Percentiles rank a stretch among this genome's conserved stretches.
Evolutionary conservation across 2,329 filamentous ascomycete genomes (phyloP).

Genomic region (Sarocladium brachiariae): DNA sequence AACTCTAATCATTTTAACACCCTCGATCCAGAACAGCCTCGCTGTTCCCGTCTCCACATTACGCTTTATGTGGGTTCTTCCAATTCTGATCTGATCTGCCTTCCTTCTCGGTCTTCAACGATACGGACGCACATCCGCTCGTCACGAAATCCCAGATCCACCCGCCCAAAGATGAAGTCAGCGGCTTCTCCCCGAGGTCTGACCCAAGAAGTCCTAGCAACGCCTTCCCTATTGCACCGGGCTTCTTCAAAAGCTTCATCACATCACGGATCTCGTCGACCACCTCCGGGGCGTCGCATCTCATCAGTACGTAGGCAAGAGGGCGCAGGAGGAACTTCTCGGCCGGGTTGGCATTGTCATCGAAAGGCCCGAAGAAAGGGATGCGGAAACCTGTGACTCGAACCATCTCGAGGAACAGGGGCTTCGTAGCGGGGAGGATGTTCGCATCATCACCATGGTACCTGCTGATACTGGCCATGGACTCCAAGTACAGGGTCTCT

Average conservation of each 20-base stretch:
- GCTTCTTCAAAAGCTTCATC: not conserved
- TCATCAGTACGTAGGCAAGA: not conserved
- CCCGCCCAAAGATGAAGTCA: not conserved
- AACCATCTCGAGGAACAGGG: not conserved
- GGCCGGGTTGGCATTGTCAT: not conserved
- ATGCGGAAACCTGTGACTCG: not conserved
- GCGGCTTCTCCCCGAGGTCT: not conserved
- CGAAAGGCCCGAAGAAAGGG: not conserved
- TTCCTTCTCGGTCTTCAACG: not conserved
- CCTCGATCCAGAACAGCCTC: no score
- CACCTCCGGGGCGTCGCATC: not conserved
- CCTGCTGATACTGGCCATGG: not conserved
- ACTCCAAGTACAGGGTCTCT: not conserved
- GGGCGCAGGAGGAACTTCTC: conserved; percentile 1
- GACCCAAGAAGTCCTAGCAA: not conserved
- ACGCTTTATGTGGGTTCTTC: no score
- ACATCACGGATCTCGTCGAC: not conserved
- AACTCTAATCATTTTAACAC: no score
- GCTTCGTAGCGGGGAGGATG: not conserved
- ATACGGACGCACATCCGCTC: not conserved
- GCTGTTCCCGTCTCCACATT: no score
- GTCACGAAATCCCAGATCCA: conserved; percentile 4
- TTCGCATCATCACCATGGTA: not conserved
- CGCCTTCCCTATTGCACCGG: not conserved
- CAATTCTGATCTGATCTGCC: no score